A percentile compares a stretch with the other conserved stretches of the same genome.
Evolutionary conservation across 345 rosid species (phyloP).

Genomic region (Reutealis trisperma): DNA sequence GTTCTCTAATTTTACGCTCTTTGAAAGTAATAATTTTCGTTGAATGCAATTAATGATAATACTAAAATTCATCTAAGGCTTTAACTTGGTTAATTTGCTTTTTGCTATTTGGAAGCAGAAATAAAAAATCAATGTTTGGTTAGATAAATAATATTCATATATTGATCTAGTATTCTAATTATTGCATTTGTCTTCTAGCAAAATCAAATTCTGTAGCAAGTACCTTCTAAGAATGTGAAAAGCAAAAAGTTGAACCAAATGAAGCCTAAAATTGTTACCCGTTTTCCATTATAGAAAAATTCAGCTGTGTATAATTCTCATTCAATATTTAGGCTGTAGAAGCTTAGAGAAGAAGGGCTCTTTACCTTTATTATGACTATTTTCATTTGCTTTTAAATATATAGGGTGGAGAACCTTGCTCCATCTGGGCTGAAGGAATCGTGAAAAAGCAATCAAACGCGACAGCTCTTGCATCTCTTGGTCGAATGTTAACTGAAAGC

Average conservation of each 20-base stretch:
- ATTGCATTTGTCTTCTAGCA: too few relatives aligned
- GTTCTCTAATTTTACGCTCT: neutral
- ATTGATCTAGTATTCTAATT: too few relatives aligned
- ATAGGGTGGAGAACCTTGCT: conserved; percentile 72
- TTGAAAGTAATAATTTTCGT: neutral
- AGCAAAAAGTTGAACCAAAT: neutral
- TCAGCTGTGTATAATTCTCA: neutral
- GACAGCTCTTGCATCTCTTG: conserved; percentile 60
- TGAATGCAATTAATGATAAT: neutral
- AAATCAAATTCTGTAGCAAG: neutral
- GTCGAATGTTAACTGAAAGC: conserved; percentile 83
- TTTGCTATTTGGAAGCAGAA: too few relatives aligned
- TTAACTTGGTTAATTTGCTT: neutral
- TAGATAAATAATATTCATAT: too few relatives aligned
- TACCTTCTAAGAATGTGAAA: neutral
- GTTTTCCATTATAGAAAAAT: neutral
- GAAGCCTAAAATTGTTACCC: neutral
- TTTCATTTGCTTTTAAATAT: neutral
- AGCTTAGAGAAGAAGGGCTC: neutral
- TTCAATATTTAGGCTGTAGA: neutral
- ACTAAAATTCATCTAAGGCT: neutral
- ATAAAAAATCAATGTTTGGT: too few relatives aligned
- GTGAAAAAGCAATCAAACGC: conserved; percentile 46
- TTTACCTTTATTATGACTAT: conserved; percentile 12
- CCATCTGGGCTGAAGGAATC: conserved; percentile 79